Base-by-base conservation (phyloP, 1,139 yeast species). In the Candida sanyaensis region DNA sequence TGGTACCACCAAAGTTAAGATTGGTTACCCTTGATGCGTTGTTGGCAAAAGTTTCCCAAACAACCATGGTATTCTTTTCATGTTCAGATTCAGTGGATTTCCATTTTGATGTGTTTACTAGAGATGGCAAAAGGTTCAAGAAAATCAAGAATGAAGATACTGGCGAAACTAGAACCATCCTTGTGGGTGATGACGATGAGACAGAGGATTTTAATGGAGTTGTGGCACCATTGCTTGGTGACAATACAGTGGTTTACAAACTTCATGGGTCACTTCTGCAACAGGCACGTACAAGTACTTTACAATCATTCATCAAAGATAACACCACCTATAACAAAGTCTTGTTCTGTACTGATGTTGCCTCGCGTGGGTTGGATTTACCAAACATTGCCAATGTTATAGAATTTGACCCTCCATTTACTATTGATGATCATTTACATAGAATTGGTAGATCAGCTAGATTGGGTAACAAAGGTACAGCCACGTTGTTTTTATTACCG, bases 21-120 rank as follows among this genome's bases (percentile, higher is more conserved):
- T 73, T 91, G 29, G 98, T 93, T 1, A 80, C 97, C 0, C 68
- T 93, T 38, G 84, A 88, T 17, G 91, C 88, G 1, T 63, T 77
- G 6, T 70, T 93, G 50, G 80, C 79, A 59, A 72, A 76, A 28
- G 65, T 83, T 9, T 73, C 81, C 1, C 63, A 58, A 10, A 27
- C 38, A 5, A 83, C 93, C 1, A 86, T 93, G 63, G 92, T 95
- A 0, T 93, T 93, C 65, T 80, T 91, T 55, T 88, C 97, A 7
- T 93, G 99, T 69, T 84, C 98, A 0, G 98, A 93, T 62, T 88
- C 97, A 11, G 98, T 95, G 23, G 91, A 93, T 57, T 93, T 88
- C 70, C 97, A 93, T 67, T 90, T 84, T 64, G 80, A 82, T 44
- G 86, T 83, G 0, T 84, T 92, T 57, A 78, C 95, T 3, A 66